A percentile compares a stretch with the other conserved stretches of the same genome.
These are phyloP conservation scores for Neopestalotiopsis clavispora DNA, from an alignment of 2,329 filamentous ascomycete species.

Conservation along the genomic window DNA sequence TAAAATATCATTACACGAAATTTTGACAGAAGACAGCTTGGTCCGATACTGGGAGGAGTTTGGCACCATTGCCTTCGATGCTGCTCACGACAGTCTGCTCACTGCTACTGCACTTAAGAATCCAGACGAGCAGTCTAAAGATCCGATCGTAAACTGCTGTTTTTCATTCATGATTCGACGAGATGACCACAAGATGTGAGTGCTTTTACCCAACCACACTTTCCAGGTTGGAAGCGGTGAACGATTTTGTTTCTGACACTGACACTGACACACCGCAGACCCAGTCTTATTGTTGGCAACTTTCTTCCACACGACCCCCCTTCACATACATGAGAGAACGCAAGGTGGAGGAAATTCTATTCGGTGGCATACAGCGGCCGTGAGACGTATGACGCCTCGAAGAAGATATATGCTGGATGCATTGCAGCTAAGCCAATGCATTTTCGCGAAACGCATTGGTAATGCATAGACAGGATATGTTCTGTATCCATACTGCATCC, in stretches of 20 bases:
- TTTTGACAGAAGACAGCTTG: conserved; percentile 91
- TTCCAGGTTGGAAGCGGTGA: background rate
- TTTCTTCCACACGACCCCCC: conserved; percentile 83
- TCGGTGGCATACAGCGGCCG: background rate
- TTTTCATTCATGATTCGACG: conserved; percentile 97
- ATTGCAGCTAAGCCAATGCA: too few relatives aligned
- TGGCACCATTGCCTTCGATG: conserved; percentile 95
- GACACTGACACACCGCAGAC: conserved; percentile 56
- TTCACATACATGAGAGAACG: background rate
- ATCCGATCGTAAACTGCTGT: conserved; percentile 85
- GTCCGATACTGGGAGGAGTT: conserved; percentile 99
- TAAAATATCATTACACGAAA: conserved; percentile 92
- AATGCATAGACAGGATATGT: too few relatives aligned
- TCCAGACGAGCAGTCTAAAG: conserved; percentile 70
- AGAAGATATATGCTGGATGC: background rate
- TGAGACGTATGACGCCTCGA: background rate
- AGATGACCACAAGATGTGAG: conserved; percentile 93
- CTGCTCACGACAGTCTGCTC: conserved; percentile 89
- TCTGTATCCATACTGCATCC: too few relatives aligned
- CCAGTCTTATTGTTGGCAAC: conserved; percentile 93
- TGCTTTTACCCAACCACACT: background rate
- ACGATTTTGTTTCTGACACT: conserved; percentile 38
- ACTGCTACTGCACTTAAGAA: conserved; percentile 92
- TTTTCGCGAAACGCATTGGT: too few relatives aligned
- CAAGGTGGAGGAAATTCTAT: background rate